Percentiles rank a stretch among this genome's conserved stretches.
phyloP scores from a whole-genome alignment of 331 rosid species.

The Saraca asoca region DNA sequence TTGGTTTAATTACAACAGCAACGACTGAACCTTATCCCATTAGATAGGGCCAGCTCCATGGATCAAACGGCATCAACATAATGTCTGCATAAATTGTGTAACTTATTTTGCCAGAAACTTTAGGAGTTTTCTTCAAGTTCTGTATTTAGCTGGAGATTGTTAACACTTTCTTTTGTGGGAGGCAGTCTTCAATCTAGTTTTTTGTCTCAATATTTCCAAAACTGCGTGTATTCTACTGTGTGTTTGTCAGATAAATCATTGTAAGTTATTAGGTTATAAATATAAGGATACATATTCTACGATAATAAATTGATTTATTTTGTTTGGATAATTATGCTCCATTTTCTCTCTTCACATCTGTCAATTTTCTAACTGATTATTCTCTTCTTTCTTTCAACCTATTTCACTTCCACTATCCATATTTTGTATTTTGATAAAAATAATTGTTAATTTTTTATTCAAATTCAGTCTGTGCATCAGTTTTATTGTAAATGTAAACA shows the following conservation, averaged over 20 bases:
- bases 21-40: too few relatives aligned
- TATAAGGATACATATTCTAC: background rate
- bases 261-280: background rate
- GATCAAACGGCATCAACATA: too few relatives aligned
- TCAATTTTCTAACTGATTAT: too few relatives aligned
- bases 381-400: background rate
- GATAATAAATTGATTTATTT: conserved; percentile 20
- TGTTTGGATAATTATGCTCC: background rate
- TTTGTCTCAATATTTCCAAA: background rate
- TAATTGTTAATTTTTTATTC: background rate
- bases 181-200: background rate
- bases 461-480: conserved; percentile 1
- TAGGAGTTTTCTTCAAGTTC: background rate
- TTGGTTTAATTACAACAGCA: too few relatives aligned
- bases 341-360: too few relatives aligned
- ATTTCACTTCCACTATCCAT: background rate
- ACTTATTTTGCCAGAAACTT: background rate
- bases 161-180: background rate
- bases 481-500: background rate
- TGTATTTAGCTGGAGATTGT: background rate
- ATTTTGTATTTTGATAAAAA: background rate
- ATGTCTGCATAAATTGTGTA: too few relatives aligned
- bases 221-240: background rate
- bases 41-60: too few relatives aligned
- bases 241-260: conserved; percentile 17